These are phyloP conservation scores for Tulasnella sp. DNA, from an alignment of 768 basidiomycete species.

Conservation along the genomic window DNA sequence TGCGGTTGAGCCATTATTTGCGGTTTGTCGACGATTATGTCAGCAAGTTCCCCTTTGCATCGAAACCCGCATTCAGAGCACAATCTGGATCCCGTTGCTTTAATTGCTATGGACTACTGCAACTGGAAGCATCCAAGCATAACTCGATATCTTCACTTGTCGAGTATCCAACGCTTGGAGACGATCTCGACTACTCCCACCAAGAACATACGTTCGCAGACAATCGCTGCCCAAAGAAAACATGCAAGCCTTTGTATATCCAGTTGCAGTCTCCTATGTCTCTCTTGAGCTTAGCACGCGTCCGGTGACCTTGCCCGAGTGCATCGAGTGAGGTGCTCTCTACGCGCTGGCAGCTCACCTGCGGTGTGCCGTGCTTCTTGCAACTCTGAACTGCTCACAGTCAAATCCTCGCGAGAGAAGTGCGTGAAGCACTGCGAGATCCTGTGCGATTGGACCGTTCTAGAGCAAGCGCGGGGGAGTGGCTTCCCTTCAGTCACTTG, in stretches of 20 bases:
- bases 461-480: background rate
- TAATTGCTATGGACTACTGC: background rate
- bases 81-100: background rate
- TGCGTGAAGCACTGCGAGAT: background rate
- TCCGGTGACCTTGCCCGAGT: background rate
- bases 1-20: background rate
- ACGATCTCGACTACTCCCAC: background rate
- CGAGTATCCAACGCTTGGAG: background rate
- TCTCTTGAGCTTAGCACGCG: background rate
- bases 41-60: background rate
- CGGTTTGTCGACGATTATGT: conserved; percentile 3
- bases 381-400: background rate
- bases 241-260: background rate
- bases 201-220: background rate
- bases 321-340: background rate
- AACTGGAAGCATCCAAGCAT: background rate
- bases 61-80: background rate
- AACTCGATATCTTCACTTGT: background rate
- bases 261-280: background rate
- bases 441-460: background rate
- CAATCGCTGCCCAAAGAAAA: background rate
- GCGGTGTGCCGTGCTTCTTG: background rate
- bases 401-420: background rate
- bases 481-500: background rate
- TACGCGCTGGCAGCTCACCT: background rate